Base-by-base conservation (phyloP, 192 early-diverging fungal species). In the Podila minutissima region DNA sequence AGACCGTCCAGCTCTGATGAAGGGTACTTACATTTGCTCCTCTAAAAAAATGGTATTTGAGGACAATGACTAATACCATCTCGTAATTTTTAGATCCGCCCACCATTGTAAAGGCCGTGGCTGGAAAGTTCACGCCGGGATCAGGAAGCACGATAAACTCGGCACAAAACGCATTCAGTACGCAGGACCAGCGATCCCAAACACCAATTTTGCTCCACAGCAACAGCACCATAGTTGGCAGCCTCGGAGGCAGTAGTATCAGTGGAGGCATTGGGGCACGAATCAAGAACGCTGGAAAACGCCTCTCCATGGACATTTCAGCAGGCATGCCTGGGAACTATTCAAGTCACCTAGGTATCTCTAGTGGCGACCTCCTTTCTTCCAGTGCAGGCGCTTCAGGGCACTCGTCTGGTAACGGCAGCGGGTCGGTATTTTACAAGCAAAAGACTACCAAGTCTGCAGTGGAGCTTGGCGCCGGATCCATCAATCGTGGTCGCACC, bases 241-340 rank as follows among this genome's bases (percentile, higher is more conserved):
- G 22, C 7, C 70, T 72, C 49, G 67, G 61, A 13, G 46, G 71
- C 38, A n/a, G 24, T 26, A 41, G 61, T 9, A 50, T 64, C 49
- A 57, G 66, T 1, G 46, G 67, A 29, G 71, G 64, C 12, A 51
- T 65, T 12, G 64, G 77, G 2, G 71, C 77, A 19, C 68, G 71
- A 35, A 69, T 81, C 61, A 81, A 81, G 37, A 81, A 66, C 5
- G 71, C 77, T 19, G 53, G 77, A 51, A 81, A 81, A 50, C 70
- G 77, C 2, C 33, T 81, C 12, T 81, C 77, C 4, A 59, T 73
- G 33, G 77, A 81, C 46, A 57, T 62, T n/a, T 73, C 76, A 4
- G 37, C 32, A 13, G 66, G 64, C 12, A 62, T 12, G 5, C 17
- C n/a, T 20, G 32, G 48, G 20, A n/a, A 55, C 17, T 55, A 46